Base-by-base conservation (phyloP, 805 yeast species). In the Hanseniaspora lindneri region DNA sequence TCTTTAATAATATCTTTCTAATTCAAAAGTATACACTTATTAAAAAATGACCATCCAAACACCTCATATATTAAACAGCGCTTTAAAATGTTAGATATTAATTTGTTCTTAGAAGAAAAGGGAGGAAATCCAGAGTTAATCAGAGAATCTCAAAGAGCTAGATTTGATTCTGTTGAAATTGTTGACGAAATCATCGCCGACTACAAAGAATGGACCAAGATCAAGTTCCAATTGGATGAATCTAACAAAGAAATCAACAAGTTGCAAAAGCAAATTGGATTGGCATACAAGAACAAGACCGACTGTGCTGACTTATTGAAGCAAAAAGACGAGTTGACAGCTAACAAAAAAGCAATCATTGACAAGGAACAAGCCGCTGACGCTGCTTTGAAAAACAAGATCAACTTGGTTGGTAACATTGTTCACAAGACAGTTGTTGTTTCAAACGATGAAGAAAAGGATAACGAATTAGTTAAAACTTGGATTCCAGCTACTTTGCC, bases 71-170 rank as follows among this genome's bases (percentile, higher is more conserved):
- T 30, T 30, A 30, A 11, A 30, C n/a, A n/a, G 34, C 34, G 6
- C 6, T 14, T 30, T 30, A 30, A 10, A 49, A 89, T 92, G 98
- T 79, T 92, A 68, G 98, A 92, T 66, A 85, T 92, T 56, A 72
- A 81, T 56, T 83, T 83, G 63, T 92, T 92, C 65, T 80, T 92
- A 58, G 95, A 80, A 58, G 98, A 92, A 63, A 89, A 87, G 69
- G 98, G 98, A 52, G 98, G 98, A 54, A 77, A 88, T 66, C 96
- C 98, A 37, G 89, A 88, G 57, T 71, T 71, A 48, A 86, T 92
- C 63, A 82, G 82, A 65, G 76, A 71, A 60, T 88, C 96, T 33
- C 98, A 92, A 68, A 78, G 71, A 66, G 95, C 94, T 54, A 86
- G 98, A 73, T 95, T 94, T 53, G 97, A 77, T 58, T 71, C 92